Percentiles rank a stretch among this genome's conserved stretches.
Evolutionary conservation across 2,329 filamentous ascomycete genomes (phyloP).

Genomic region (Cladophialophora carrionii): DNA sequence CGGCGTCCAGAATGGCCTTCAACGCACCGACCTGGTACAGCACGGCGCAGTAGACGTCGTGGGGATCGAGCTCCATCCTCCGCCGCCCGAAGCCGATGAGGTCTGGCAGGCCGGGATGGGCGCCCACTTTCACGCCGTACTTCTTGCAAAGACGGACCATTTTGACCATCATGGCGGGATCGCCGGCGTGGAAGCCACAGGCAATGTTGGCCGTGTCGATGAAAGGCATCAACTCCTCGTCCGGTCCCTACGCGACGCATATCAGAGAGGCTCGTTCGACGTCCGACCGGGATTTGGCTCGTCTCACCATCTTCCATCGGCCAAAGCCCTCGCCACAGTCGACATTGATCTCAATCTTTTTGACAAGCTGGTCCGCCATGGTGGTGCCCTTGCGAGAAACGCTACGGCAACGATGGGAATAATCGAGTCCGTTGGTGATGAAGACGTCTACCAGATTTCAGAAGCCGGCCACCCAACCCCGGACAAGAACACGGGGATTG

Average conservation of each 20-base stretch:
- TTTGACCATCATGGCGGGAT: slow-evolving; percentile 65
- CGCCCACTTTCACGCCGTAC: slow-evolving; percentile 60
- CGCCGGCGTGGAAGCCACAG: slow-evolving; percentile 63
- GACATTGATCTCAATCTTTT: background rate
- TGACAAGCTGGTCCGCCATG: background rate
- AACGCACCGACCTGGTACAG: slow-evolving; percentile 67
- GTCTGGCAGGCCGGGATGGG: slow-evolving; percentile 65
- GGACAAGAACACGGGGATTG: background rate
- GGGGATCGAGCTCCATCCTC: slow-evolving; percentile 60
- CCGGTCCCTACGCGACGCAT: slow-evolving; percentile 50
- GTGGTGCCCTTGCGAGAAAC: background rate
- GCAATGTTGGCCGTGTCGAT: slow-evolving; percentile 66
- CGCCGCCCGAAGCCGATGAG: slow-evolving; percentile 67
- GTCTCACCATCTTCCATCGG: slow-evolving; percentile 33
- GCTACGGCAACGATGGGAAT: background rate
- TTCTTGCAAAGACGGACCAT: slow-evolving; percentile 62
- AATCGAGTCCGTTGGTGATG: background rate
- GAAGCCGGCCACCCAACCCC: background rate
- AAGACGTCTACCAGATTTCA: background rate
- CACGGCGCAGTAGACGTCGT: slow-evolving; percentile 60
- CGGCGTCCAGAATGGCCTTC: slow-evolving; percentile 60
- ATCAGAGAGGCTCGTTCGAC: slow-evolving; percentile 17
- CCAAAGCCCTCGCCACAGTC: slow-evolving; percentile 55
- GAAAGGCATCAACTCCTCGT: slow-evolving; percentile 62
- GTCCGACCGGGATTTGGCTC: slow-evolving; percentile 40